Conservation (phyloP, 116 monocot species). For the Iris pallida region DNA sequence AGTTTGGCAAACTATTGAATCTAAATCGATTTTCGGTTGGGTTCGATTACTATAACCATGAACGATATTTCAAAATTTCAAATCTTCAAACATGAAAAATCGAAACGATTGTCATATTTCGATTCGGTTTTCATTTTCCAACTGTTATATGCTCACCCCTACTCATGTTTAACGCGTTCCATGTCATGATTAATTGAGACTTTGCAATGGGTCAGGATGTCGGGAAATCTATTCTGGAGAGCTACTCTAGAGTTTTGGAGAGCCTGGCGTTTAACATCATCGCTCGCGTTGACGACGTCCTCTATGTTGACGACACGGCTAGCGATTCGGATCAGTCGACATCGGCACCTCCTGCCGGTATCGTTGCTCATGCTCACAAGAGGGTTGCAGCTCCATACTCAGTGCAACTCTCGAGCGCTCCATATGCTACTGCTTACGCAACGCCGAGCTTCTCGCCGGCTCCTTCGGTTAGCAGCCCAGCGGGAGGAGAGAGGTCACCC, state of each 20-base stretch:
- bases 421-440: conserved; percentile 46
- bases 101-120: no score
- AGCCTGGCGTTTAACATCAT: conserved; percentile 68
- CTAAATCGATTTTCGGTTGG: no score
- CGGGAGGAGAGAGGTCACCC: conserved; percentile 6
- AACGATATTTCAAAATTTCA: no score
- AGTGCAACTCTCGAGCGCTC: conserved; percentile 71
- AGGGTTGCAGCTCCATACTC: conserved; percentile 22
- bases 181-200: no score
- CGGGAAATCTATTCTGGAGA: conserved; percentile 25
- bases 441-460: conserved; percentile 59
- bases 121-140: no score
- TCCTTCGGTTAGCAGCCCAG: conserved; percentile 10
- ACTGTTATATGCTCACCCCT: no score
- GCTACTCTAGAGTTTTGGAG: conserved; percentile 28
- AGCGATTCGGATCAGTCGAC: conserved; percentile 14
- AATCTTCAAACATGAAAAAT: no score
- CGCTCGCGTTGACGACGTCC: conserved; percentile 57
- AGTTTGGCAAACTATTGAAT: no score
- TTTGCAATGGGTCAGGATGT: conserved; percentile 11
- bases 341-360: conserved; percentile 9
- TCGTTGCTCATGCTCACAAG: conserved; percentile 7
- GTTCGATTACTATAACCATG: no score
- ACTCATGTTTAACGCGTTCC: no score
- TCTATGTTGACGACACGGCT: conserved; percentile 43